Evolutionary conservation across 129 eudicot species (phyloP).

Genomic region (Flaveria sonorensis): DNA sequence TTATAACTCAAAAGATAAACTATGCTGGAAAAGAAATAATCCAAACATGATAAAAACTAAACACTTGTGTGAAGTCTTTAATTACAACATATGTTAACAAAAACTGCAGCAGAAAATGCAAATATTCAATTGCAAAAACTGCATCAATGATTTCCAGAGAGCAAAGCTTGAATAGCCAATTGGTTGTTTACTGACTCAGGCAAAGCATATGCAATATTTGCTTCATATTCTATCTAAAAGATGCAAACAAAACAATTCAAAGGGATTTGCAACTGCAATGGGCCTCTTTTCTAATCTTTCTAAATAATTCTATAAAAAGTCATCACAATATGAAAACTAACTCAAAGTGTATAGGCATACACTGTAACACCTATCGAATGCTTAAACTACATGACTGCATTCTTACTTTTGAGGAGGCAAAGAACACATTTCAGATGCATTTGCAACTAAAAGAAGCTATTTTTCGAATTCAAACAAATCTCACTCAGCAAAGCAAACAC

Average conservation of each 20-base stretch:
- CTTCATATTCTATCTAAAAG: neutral
- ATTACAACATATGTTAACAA: neutral
- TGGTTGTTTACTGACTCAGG: neutral
- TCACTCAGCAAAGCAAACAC: neutral
- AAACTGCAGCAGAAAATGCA: neutral
- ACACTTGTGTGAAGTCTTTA: neutral
- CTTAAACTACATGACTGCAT: neutral
- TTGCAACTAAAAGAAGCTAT: neutral
- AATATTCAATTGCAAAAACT: slow-evolving; percentile 4
- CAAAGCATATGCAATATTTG: neutral
- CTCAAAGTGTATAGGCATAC: neutral
- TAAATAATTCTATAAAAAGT: neutral
- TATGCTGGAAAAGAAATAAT: slow-evolving; percentile 2
- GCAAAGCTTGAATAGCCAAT: neutral
- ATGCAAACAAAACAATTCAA: slow-evolving; percentile 11
- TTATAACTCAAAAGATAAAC: neutral
- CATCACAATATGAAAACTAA: neutral
- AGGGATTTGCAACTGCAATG: slow-evolving; percentile 1
- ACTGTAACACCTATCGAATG: neutral
- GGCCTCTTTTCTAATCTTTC: neutral
- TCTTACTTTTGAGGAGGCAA: slow-evolving; percentile 9
- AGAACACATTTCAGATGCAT: neutral
- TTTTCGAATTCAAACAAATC: neutral
- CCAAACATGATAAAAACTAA: slow-evolving; percentile 12
- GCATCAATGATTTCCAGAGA: neutral